Base-by-base conservation (phyloP, 2,329 filamentous ascomycete species). In the Berkeleyomyces basicola region DNA sequence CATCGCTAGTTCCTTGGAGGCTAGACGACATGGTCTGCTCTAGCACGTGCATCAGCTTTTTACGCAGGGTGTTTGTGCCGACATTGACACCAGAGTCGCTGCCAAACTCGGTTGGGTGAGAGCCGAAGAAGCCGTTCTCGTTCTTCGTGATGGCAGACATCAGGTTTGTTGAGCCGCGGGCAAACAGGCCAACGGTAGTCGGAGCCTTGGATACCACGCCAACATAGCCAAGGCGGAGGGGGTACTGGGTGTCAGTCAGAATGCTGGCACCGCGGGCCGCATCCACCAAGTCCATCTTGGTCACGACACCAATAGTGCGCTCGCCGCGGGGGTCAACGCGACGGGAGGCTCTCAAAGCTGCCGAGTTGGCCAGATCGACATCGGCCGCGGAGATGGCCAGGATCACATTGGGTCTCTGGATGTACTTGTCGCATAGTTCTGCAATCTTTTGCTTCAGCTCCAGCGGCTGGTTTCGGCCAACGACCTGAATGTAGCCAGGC, bases 231-330 rank as follows among this genome's bases (percentile, higher is more conserved):
- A 99, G 77, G n/a, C 93, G 82, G 39, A 99, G 78, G 47, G 93
- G 92, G 70, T 99, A 99, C 72, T 97, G 95, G 70, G 84, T 86
- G 72, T 99, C 92, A 36, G 80, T 85, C 23, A 99, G 78, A 40
- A 99, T 89, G 43, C 82, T 79, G 11, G 83, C 81, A 39, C 91
- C 93, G 64, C 92, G 84, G 6, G 78, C 77, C 2, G 93, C 81
- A 68, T 97, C 92, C 6, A 99, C 91, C 31, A 99, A 79, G 70
- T 99, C 93, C 92, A 99, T 96, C 76, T 99, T 99, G 2, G 93
- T 99, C 49, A 99, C 86, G n/a, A 99, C 93, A 53, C 93, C 93
- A 70, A 99, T 99, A 0, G 93, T 99, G 66, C 93, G 82, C 74
- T 99, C 93, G 62, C 93, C 93, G 65, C 93, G 81, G 1, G 93